These are phyloP conservation scores for Pichia thaimueangensis DNA, from an alignment of 805 yeast genomes.

Conservation along the genomic window DNA sequence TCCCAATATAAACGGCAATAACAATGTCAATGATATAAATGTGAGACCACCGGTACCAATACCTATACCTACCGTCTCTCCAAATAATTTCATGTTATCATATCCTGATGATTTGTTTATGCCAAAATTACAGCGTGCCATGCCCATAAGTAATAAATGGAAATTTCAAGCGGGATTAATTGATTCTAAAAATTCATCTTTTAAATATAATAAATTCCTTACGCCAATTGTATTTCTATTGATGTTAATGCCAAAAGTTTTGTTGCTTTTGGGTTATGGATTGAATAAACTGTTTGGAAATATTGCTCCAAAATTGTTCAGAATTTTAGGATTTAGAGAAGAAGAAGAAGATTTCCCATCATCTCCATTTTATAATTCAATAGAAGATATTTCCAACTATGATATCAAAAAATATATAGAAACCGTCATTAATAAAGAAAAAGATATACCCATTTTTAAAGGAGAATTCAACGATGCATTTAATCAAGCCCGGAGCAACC, in stretches of 20 bases:
- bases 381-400: conserved; percentile 16
- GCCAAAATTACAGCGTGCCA: conserved; percentile 33
- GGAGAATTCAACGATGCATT: conserved; percentile 39
- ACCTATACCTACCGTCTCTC: neutral
- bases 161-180: conserved; percentile 28
- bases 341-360: conserved; percentile 30
- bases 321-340: conserved; percentile 23
- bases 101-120: conserved; percentile 17
- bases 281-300: conserved; percentile 29
- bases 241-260: conserved; percentile 48
- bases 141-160: conserved; percentile 33
- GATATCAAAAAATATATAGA: conserved; percentile 17
- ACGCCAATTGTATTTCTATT: conserved; percentile 45
- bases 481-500: conserved; percentile 32
- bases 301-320: conserved; percentile 31
- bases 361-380: conserved; percentile 20
- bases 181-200: neutral
- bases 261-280: conserved; percentile 33
- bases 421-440: conserved; percentile 19
- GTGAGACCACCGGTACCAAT: neutral
- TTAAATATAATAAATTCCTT: conserved; percentile 9
- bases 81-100: neutral
- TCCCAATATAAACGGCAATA: neutral
- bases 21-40: neutral
- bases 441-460: conserved; percentile 25